Evolutionary conservation across 768 basidiomycete species (phyloP).

Genomic region (Tephrocybe sp.): DNA sequence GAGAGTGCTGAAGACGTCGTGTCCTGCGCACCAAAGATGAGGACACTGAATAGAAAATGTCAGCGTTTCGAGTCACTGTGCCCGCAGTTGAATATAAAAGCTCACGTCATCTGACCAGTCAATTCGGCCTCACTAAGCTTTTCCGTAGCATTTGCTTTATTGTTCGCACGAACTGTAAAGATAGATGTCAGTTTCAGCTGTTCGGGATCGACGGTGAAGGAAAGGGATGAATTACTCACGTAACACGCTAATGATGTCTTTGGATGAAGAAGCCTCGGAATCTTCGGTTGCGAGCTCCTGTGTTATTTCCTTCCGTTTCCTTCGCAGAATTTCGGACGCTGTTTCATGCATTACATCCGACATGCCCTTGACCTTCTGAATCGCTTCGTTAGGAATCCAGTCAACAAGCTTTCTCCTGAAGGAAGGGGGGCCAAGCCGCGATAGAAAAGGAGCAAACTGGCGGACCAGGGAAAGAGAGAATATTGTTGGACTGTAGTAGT

Average conservation of each 20-base stretch:
- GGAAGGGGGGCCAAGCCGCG: conserved; percentile 37
- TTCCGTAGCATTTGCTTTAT: conserved; percentile 29
- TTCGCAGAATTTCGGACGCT: conserved; percentile 36
- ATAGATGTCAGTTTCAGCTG: conserved; percentile 4
- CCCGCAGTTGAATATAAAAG: conserved; percentile 12
- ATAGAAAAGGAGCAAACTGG: conserved; percentile 43
- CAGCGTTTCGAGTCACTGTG: background rate
- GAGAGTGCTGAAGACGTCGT: conserved; percentile 46
- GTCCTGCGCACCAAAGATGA: conserved; percentile 51
- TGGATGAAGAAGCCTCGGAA: conserved; percentile 26
- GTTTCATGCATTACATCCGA: conserved; percentile 48
- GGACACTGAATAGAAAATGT: conserved; percentile 28
- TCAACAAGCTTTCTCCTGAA: conserved; percentile 44
- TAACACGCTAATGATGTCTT: conserved; percentile 50
- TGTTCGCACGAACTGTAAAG: conserved; percentile 36
- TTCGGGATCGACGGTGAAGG: background rate
- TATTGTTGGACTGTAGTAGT: conserved; percentile 38
- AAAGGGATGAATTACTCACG: conserved; percentile 27
- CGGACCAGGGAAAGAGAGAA: conserved; percentile 44
- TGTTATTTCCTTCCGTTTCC: conserved; percentile 30
- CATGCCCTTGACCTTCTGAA: conserved; percentile 43
- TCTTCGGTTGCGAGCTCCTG: conserved; percentile 19
- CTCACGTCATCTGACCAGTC: conserved; percentile 51
- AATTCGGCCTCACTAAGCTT: conserved; percentile 42
- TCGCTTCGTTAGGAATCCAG: conserved; percentile 32